Evolutionary conservation across 495 filamentous ascomycete species (phyloP).

Genomic region (Cercophora sp.): DNA sequence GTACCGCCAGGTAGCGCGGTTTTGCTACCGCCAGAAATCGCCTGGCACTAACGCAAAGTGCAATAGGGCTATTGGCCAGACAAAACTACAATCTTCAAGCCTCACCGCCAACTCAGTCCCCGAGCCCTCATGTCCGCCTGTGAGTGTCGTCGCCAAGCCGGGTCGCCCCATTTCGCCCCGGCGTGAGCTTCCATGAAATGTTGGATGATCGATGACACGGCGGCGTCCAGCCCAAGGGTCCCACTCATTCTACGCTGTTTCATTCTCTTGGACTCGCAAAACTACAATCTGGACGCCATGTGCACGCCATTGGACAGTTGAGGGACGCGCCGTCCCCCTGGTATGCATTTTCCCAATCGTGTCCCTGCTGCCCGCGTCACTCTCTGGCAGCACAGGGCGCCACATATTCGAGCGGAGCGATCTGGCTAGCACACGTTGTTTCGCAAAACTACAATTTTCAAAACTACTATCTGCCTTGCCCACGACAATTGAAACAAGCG

Average conservation of each 20-base stretch:
- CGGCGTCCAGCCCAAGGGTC: too few species aligned
- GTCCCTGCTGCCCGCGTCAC: neutral
- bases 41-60: neutral
- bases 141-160: too few species aligned
- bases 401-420: neutral
- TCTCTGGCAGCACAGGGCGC: neutral
- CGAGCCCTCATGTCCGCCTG: too few species aligned
- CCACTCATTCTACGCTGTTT: too few species aligned
- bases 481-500: neutral
- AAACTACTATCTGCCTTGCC: slow-evolving; percentile 1
- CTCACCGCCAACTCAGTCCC: too few species aligned
- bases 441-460: neutral
- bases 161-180: too few species aligned
- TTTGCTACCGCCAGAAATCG: neutral
- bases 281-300: neutral
- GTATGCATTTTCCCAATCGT: neutral
- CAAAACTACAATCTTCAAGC: slow-evolving; percentile 8
- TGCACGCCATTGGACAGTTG: neutral
- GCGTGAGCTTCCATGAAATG: too few species aligned
- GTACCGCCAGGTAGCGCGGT: neutral
- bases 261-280: neutral
- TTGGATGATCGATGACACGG: too few species aligned
- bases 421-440: neutral
- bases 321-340: neutral
- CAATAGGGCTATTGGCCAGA: neutral